Evolutionary conservation across 768 basidiomycete species (phyloP), one percentile per base, ranked within the genome.

Genomic region (Austroboletus eburneus): DNA sequence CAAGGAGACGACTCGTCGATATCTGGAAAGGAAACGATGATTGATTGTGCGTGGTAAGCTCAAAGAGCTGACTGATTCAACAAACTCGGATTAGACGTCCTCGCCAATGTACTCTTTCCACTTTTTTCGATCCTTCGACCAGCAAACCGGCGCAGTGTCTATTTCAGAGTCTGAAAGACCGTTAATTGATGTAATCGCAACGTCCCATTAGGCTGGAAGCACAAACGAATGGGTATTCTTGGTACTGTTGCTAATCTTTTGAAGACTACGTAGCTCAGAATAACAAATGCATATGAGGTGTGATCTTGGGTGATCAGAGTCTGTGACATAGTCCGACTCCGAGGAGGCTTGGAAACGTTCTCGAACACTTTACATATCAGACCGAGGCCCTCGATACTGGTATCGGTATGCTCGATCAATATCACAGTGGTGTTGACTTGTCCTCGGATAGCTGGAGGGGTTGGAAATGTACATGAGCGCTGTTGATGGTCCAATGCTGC

Each of bases 31-130:
- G 17, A 32, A 30, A 22, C 14, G 12, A 20, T 40, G 41, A 49
- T 42, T 18, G 13, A 29, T 20, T 13, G 23, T 4, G 40, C 8
- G 16, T 16, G n/a, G 18, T 27, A 18, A 13, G 14, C 32, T 22
- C 18, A n/a, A 16, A 39, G 29, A 20, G 49, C 63, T 48, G 47
- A 89, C 85, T 72, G 70, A 25, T 61, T 66, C 22, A 87, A 62
- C 24, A 99, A 69, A 12, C 69, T n/a, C n/a, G n/a, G 70, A 59
- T 96, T 96, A 14, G 91, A 61, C 2, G 80, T 79, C 44, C 87
- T 72, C 1, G 87, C 81, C 57, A 97, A 86, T 0, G 90, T 91
- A 50, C 91, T 95, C 65, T 99, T 99, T 0, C 95, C 94, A 8
- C 80, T 41, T 88, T 83, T 65, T 90, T 94, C 1, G 88, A 78